Base-by-base conservation (phyloP, 495 filamentous ascomycete species). In the Bacidia rubella region DNA sequence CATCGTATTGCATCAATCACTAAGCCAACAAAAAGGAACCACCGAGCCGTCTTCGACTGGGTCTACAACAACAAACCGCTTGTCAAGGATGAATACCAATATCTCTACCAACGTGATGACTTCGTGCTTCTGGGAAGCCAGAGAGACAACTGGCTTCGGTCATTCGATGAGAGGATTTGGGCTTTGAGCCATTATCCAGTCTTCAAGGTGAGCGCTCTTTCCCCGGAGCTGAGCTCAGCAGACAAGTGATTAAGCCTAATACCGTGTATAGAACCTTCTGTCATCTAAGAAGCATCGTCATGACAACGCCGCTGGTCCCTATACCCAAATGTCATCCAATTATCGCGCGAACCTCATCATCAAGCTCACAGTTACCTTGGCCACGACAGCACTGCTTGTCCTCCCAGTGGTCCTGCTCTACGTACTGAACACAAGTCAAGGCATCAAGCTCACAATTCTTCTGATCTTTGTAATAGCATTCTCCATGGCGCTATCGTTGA, bases 391-490 rank as follows among this genome's bases (percentile, higher is more conserved):
- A 3, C 25, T 53, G 17, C 51, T 53, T 1, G 41, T 53, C 2
- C 22, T 53, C 7, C 51, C 51, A 12, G 40, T 53, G 2, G 40
- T 49, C 19, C 40, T 53, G 15, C 51, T 53, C 15, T 29, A 49
- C 5, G 40, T 46, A 22, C 3, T 27, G 26, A 35, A 29, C n/a
- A 11, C 4, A 26, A 47, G 26, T 22, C 38, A 17, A 27, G 23
- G 41, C 46, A 22, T 23, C 17, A 49, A 49, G 26, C n/a, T 62
- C 23, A 26, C 20, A 2, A 51, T 67, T 1, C 54, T 68, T 1
- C 47, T 67, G 1, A 24, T 65, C 7, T 66, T 58, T 25, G 66
- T 65, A 1, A 43, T 67, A 7, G 44, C 57, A 0, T 68, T 67
- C 50, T 60, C 66, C 0, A 54, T 42, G 3, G 57, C 55, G 2